phyloP scores from a whole-genome alignment of 2,329 filamentous ascomycete species.

The Coniella lustricola region DNA sequence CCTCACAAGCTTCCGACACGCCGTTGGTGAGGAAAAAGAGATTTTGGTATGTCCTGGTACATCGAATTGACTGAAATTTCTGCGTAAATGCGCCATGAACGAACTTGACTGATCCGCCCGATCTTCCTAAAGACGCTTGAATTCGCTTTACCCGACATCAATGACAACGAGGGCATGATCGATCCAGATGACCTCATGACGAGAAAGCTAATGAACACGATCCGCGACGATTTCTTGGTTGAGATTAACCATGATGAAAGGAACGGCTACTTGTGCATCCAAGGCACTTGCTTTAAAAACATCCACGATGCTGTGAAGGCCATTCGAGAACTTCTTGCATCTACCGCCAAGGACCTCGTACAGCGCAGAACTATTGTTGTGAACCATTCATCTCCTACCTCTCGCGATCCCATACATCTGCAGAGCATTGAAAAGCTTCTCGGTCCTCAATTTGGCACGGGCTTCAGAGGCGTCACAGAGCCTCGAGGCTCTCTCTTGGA shows the following conservation, averaged over 20 bases:
- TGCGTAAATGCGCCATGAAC: not conserved
- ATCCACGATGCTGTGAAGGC: conserved; percentile 3
- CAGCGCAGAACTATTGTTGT: not conserved
- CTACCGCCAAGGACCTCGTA: conserved; percentile 3
- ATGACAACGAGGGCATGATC: not conserved
- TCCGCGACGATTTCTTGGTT: conserved; percentile 3
- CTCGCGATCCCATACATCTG: not conserved
- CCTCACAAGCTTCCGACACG: not conserved
- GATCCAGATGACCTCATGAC: conserved; percentile 3
- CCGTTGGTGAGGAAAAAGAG: not conserved
- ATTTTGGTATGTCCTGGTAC: not conserved
- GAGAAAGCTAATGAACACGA: not conserved
- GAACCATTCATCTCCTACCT: not conserved
- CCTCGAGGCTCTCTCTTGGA: not conserved
- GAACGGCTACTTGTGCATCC: not conserved
- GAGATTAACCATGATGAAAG: not conserved
- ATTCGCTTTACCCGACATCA: conserved; percentile 4
- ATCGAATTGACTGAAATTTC: not conserved
- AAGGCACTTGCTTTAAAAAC: not conserved
- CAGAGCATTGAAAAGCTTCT: not conserved
- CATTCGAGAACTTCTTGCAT: conserved; percentile 4
- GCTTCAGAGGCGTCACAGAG: not conserved
- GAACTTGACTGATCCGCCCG: not conserved
- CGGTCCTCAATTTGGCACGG: not conserved
- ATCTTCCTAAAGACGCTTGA: conserved; percentile 1